Conservation (phyloP, 768 basidiomycete genomes). For the Podaxis mareebaensis region DNA sequence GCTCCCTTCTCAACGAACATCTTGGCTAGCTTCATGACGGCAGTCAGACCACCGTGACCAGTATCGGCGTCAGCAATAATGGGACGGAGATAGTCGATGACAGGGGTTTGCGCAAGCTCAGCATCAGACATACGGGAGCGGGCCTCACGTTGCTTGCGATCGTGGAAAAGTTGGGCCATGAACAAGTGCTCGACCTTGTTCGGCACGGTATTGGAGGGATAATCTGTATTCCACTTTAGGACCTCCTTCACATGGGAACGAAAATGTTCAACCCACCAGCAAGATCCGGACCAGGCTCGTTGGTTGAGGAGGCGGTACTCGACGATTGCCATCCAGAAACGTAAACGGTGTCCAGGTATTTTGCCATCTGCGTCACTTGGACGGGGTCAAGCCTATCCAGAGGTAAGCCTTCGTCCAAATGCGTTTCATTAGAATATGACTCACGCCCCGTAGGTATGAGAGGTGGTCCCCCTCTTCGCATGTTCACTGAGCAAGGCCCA, state of each 20-base stretch:
- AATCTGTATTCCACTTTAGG: constrained; percentile 52
- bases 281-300: constrained; percentile 98
- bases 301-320: constrained; percentile 88
- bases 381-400: constrained; percentile 88
- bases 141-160: constrained; percentile 90
- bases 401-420: neutral
- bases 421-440: constrained; percentile 36
- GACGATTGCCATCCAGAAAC: constrained; percentile 97
- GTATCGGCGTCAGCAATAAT: constrained; percentile 98
- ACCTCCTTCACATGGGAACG: neutral
- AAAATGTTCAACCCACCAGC: constrained; percentile 58
- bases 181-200: constrained; percentile 99
- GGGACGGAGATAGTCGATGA: constrained; percentile 89
- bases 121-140: constrained; percentile 70
- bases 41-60: constrained; percentile 97
- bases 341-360: constrained; percentile 97
- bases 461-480: constrained; percentile 74
- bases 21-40: constrained; percentile 97
- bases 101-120: constrained; percentile 68
- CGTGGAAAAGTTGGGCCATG: constrained; percentile 98
- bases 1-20: constrained; percentile 99
- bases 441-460: constrained; percentile 98
- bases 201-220: constrained; percentile 98
- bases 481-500: constrained; percentile 76
- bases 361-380: constrained; percentile 98